Evolutionary conservation across 257 asterid genomes (phyloP).

Genomic region (Catharanthus roseus): DNA sequence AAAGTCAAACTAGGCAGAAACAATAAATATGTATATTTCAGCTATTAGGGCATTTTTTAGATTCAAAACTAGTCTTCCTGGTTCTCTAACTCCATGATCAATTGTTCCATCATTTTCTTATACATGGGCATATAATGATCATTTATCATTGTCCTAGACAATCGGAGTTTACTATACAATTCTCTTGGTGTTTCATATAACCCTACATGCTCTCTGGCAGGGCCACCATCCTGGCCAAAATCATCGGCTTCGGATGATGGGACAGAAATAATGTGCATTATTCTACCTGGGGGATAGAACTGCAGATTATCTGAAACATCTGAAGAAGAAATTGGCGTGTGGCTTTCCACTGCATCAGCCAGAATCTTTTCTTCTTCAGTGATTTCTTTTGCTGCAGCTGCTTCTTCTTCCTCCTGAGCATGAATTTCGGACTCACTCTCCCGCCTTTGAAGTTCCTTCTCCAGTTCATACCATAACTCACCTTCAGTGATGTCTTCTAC

Average conservation of each 20-base stretch:
- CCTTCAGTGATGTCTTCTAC: constrained; percentile 66
- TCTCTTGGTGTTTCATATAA: constrained; percentile 71
- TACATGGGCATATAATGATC: constrained; percentile 97
- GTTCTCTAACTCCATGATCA: constrained; percentile 67
- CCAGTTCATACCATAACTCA: constrained; percentile 77
- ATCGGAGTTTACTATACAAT: constrained; percentile 69
- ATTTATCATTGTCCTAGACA: constrained; percentile 78
- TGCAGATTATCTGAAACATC: constrained; percentile 61
- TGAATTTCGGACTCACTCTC: constrained; percentile 41
- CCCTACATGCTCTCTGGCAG: constrained; percentile 48
- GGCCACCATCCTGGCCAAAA: constrained; percentile 24
- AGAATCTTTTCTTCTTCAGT: constrained; percentile 64
- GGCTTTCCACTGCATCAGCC: constrained; percentile 56
- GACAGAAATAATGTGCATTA: constrained; percentile 70
- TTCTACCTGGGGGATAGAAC: constrained; percentile 75
- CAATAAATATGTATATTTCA: constrained; percentile 11
- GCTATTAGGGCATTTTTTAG: not conserved
- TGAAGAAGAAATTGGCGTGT: constrained; percentile 50
- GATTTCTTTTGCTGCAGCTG: constrained; percentile 62
- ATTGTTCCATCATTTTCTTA: constrained; percentile 79
- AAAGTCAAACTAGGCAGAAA: not conserved
- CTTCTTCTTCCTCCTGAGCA: constrained; percentile 63
- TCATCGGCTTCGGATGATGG: constrained; percentile 35
- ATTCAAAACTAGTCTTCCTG: constrained; percentile 40
- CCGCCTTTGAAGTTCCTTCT: constrained; percentile 65